Evolutionary conservation across 495 filamentous ascomycete genomes (phyloP), one percentile per base, ranked within the genome.

Genomic region (Evansstolkia leycettana): DNA sequence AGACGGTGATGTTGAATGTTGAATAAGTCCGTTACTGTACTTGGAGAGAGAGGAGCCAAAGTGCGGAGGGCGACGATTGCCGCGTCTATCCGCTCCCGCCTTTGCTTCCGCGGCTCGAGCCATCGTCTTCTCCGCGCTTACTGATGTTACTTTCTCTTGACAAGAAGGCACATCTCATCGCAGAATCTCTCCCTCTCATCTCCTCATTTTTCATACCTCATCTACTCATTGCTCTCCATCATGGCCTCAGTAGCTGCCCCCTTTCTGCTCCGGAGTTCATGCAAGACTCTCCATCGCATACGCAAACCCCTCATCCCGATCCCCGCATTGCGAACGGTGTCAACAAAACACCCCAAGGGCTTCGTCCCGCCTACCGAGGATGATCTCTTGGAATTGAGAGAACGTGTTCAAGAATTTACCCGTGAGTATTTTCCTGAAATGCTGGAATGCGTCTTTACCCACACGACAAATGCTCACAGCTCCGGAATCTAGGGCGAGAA

Each of bases 351-450:
- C 57, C 86, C 90, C 3, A 64, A 75, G 18, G 80, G 77, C 46
- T 98, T 98, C 57, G 66, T 61, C 5, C 72, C 87, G 23, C 90
- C 90, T 0, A 68, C 79, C 0, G 57, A 69, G 8, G 70, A 77
- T 27, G 92, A 96, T 30, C 70, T 98, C 10, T 37, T 72, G 3
- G 89, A 96, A 55, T 64, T 98, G 23, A 76, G 89, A 36, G 89
- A 95, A 47, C 68, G 84, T 11, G 88, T 94, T 10, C 86, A 89
- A 43, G 90, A 96, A 25, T 98, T 98, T 50, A 79, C 83, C 14
- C 70, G 87, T 66, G 47, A 33, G 55, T 41, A 23, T 2, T 18
- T 1, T 3, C n/a, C n/a, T n/a, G n/a, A n/a, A n/a, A n/a, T n/a
- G n/a, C n/a, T n/a, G n/a, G n/a, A n/a, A n/a, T n/a, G n/a, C n/a